These are phyloP conservation scores for Durio zibethinus DNA, from an alignment of 345 rosid species.

Conservation along the genomic window DNA sequence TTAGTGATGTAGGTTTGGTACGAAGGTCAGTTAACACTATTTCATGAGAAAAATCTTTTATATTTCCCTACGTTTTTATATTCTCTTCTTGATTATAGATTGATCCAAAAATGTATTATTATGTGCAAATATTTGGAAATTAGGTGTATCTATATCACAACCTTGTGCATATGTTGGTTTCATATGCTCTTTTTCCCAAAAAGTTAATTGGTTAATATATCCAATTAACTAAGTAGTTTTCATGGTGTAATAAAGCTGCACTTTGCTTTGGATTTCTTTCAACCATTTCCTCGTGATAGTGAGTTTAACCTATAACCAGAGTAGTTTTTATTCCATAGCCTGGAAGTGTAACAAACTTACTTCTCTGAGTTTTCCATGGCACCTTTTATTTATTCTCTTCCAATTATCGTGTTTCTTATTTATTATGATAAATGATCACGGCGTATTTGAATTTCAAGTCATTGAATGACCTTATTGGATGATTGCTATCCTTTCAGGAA, in stretches of 20 bases:
- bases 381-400: neutral
- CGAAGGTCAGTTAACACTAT: conserved; percentile 62
- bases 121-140: neutral
- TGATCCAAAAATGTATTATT: neutral
- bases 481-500: conserved; percentile 51
- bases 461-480: conserved; percentile 5
- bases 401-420: neutral
- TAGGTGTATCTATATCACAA: neutral
- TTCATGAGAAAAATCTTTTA: neutral
- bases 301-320: neutral
- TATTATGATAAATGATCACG: neutral
- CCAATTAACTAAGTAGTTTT: neutral
- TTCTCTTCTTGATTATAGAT: neutral
- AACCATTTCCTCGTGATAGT: neutral
- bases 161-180: neutral
- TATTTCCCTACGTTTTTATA: neutral
- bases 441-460: neutral
- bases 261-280: neutral
- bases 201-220: neutral
- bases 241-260: neutral
- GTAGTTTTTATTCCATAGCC: neutral
- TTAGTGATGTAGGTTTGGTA: conserved; percentile 68
- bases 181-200: neutral
- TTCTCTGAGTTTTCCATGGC: neutral
- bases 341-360: neutral